A percentile compares a stretch with the other conserved stretches of the same genome.
phyloP scores from a whole-genome alignment of 768 basidiomycete genomes.

The Leucocoprinus leucothites region DNA sequence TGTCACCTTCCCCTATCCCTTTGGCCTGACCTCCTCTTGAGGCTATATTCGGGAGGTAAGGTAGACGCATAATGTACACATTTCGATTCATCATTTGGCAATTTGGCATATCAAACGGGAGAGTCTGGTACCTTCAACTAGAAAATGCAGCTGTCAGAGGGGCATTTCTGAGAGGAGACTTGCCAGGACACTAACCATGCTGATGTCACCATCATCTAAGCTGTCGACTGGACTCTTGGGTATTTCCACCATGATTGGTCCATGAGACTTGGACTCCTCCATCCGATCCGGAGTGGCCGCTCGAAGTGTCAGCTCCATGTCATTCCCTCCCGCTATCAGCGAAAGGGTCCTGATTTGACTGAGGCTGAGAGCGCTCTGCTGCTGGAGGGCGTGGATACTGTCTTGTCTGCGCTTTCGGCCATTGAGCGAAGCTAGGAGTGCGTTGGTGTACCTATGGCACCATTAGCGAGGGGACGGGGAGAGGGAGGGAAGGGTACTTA shows the following conservation, averaged over 20 bases:
- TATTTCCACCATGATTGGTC: not conserved
- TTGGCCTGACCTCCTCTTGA: too few relatives aligned
- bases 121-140: not conserved
- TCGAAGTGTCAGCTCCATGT: not conserved
- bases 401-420: slow-evolving; percentile 8
- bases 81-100: not conserved
- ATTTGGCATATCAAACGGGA: not conserved
- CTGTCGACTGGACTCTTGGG: too few relatives aligned
- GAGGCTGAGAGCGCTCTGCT: not conserved
- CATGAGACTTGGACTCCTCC: not conserved
- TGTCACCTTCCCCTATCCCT: too few relatives aligned
- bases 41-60: too few relatives aligned
- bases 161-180: not conserved
- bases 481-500: not conserved
- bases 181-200: not conserved
- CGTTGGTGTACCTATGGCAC: slow-evolving; percentile 7
- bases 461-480: not conserved
- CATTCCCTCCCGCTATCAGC: too few relatives aligned
- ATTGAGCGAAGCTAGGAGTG: slow-evolving; percentile 8
- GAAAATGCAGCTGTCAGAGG: not conserved
- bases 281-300: not conserved
- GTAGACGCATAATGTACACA: too few relatives aligned
- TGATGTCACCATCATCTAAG: not conserved
- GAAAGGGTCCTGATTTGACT: not conserved
- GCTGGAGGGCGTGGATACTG: not conserved